Evolutionary conservation across 192 early-diverging fungal species (phyloP).

Genomic region (Podila clonocystis): DNA sequence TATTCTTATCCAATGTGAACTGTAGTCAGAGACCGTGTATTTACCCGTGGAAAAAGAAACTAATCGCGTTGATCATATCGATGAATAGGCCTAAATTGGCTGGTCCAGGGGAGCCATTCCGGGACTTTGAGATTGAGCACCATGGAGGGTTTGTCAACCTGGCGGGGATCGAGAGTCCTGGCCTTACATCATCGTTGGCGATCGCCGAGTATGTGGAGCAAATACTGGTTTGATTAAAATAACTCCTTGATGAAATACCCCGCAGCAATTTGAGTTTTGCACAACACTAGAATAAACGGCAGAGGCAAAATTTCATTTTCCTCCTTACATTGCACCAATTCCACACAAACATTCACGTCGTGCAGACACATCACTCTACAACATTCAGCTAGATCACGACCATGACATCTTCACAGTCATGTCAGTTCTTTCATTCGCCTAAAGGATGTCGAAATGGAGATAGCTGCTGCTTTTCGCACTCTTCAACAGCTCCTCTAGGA

Average conservation of each 20-base stretch:
- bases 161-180: constrained; percentile 88
- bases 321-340: too few species aligned
- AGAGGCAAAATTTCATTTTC: too few species aligned
- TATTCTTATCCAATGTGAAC: neutral
- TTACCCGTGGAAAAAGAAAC: neutral
- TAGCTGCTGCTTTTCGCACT: constrained; percentile 17
- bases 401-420: neutral
- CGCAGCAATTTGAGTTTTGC: too few species aligned
- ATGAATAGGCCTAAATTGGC: constrained; percentile 79
- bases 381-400: neutral
- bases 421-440: constrained; percentile 21
- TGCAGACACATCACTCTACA: too few species aligned
- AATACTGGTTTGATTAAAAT: constrained; percentile 18
- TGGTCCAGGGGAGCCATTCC: constrained; percentile 72
- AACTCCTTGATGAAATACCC: neutral
- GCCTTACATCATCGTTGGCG: constrained; percentile 82
- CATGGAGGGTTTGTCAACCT: constrained; percentile 79
- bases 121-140: constrained; percentile 81
- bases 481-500: neutral
- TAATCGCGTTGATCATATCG: neutral
- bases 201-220: constrained; percentile 74
- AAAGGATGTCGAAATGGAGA: constrained; percentile 32
- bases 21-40: too few species aligned
- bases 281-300: too few species aligned
- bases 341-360: too few species aligned